Base-by-base conservation (phyloP, 2,329 filamentous ascomycete species). In the Colletotrichum liriopes region DNA sequence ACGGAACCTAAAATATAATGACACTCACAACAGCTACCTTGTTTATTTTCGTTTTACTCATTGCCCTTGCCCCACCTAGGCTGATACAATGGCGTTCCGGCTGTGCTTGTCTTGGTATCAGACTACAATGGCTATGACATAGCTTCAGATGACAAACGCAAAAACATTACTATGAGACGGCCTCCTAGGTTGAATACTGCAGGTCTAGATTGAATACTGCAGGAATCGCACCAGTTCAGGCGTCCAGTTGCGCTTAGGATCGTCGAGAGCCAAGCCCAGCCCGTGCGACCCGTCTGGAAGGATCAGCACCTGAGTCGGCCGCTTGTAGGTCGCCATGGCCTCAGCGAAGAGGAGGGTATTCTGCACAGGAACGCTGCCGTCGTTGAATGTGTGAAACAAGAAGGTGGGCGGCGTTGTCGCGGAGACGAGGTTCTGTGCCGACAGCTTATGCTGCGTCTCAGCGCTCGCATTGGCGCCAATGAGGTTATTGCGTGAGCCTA, bases 371-470 rank as follows among this genome's bases (percentile, higher is more conserved):
- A 80, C 79, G 7, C 41, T 29, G 1, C 45, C 67, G 54, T 80
- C 78, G 59, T 80, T 78, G 55, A 78, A 73, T 1, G 78, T 78
- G 70, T 81, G 79, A 70, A 81, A 82, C n/a, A 80, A 37, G 74
- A 84, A 83, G 5, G 78, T 80, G 41, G 81, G 79, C 70, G 77
- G 81, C 71, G 77, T 78, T 20, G 62, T 47, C 6, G 37, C 67
- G 9, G 68, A 70, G 2, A 81, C 77, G 11, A 67, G 75, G 29
- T 75, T 77, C 71, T 80, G 75, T 14, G 79, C 77, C 9, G 74
- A 77, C 68, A 79, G 72, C 23, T 55, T 37, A 3, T 58, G 49
- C 9, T 74, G 65, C 66, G 74, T 65, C 43, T 75, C 75, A 8
- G 66, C 58, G n/a, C 66, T 65, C 18, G 75, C 63, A n/a, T 74